Evolutionary conservation across 2,329 filamentous ascomycete species (phyloP).

Genomic region (Calonectria naviculata): DNA sequence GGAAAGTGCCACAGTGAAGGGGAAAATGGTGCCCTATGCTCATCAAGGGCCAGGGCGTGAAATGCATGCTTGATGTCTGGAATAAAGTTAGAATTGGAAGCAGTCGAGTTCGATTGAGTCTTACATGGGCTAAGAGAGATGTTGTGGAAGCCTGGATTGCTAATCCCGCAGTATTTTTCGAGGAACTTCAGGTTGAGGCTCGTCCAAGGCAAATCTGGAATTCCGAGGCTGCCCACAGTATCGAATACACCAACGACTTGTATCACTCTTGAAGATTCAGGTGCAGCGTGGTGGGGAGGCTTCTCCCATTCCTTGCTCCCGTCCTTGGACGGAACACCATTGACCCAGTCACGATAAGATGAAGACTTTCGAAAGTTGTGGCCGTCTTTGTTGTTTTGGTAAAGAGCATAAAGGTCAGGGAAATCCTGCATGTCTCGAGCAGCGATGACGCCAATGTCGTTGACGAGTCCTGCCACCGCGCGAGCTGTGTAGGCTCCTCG

Average conservation of each 20-base stretch:
- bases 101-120: background rate
- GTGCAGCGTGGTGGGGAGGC: background rate
- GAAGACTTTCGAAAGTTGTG: background rate
- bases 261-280: background rate
- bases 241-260: background rate
- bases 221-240: background rate
- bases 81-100: background rate
- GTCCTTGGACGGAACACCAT: background rate
- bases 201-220: background rate
- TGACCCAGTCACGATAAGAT: background rate
- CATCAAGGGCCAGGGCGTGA: background rate
- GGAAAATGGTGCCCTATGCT: background rate
- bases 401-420: background rate
- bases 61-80: background rate
- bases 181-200: background rate
- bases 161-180: background rate
- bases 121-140: conserved; percentile 1
- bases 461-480: background rate
- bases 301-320: background rate
- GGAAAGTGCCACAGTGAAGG: background rate
- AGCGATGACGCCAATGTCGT: background rate
- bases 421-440: background rate
- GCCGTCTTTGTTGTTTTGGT: background rate
- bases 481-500: background rate
- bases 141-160: conserved; percentile 3